Evolutionary conservation across 2,329 filamentous ascomycete genomes (phyloP).

Genomic region (Endoconidiophora laricicola): DNA sequence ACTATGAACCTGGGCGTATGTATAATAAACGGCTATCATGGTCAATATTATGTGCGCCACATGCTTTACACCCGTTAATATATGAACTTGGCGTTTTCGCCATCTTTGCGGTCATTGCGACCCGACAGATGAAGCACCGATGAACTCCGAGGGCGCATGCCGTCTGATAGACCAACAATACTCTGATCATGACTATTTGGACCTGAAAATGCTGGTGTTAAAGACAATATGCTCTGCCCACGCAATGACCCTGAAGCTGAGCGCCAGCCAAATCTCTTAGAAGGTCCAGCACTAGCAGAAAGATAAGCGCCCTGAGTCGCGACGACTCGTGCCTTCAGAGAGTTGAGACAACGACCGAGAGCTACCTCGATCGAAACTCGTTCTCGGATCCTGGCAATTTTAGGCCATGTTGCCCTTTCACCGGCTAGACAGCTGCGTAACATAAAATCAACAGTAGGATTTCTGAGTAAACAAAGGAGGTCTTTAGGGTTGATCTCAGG

Average conservation of each 20-base stretch:
- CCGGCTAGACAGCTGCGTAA: constrained; percentile 57
- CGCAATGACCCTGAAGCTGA: not conserved
- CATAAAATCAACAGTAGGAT: constrained; percentile 81
- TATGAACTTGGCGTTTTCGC: no score
- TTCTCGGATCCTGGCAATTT: constrained; percentile 68
- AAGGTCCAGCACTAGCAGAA: not conserved
- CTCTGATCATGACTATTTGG: no score
- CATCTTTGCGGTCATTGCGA: no score
- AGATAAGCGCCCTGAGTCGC: constrained; percentile 21
- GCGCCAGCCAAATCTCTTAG: not conserved
- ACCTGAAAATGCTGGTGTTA: no score
- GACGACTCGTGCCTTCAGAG: constrained; percentile 43
- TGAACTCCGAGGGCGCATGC: no score
- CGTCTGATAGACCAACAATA: no score
- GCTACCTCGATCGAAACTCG: constrained; percentile 79
- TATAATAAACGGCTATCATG: no score
- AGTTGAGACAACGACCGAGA: constrained; percentile 57
- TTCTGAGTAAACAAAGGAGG: constrained; percentile 60
- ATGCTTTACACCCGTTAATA: no score
- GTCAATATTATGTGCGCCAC: no score
- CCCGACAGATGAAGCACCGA: no score
- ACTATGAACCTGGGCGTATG: no score
- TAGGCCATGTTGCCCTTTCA: constrained; percentile 82
- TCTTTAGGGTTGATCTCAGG: constrained; percentile 62
- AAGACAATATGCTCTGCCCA: no score